Percentiles rank a stretch among this genome's conserved stretches.
phyloP scores from a whole-genome alignment of 495 filamentous ascomycete genomes.

The Gamarada debralockiae region DNA sequence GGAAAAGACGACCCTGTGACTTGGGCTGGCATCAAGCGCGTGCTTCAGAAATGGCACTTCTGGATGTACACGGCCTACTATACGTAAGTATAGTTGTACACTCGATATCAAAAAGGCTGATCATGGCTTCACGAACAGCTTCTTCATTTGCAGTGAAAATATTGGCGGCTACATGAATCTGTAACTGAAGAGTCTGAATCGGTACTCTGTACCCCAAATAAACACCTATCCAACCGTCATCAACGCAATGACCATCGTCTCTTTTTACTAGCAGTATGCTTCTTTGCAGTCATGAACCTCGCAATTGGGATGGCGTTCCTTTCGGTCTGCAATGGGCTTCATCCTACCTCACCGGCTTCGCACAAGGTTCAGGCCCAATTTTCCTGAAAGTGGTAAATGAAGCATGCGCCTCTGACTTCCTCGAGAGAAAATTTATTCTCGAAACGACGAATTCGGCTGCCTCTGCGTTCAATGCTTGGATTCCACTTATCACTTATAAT shows the following conservation, averaged over 20 bases:
- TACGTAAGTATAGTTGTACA: neutral
- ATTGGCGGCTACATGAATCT: conserved; percentile 12
- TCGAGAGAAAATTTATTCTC: conserved; percentile 13
- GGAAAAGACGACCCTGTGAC: conserved; percentile 9
- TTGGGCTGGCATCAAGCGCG: conserved; percentile 11
- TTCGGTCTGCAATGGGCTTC: conserved; percentile 42
- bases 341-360: conserved; percentile 42
- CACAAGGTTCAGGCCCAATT: conserved; percentile 1
- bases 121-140: neutral
- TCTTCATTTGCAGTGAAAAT: conserved; percentile 16
- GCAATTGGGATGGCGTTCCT: conserved; percentile 36
- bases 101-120: neutral
- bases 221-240: conserved; percentile 44
- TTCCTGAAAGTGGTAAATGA: conserved; percentile 8
- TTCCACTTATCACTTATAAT: conserved; percentile 24
- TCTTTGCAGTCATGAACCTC: conserved; percentile 35
- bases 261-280: conserved; percentile 28
- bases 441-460: conserved; percentile 40
- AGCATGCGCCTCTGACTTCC: neutral
- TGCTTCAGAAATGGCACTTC: conserved; percentile 18
- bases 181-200: conserved; percentile 16
- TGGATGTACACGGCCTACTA: conserved; percentile 15
- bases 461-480: conserved; percentile 38
- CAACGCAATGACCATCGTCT: conserved; percentile 38
- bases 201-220: conserved; percentile 15